Conservation (phyloP, 2,329 filamentous ascomycete genomes). For the Fonsecaea monophora region DNA sequence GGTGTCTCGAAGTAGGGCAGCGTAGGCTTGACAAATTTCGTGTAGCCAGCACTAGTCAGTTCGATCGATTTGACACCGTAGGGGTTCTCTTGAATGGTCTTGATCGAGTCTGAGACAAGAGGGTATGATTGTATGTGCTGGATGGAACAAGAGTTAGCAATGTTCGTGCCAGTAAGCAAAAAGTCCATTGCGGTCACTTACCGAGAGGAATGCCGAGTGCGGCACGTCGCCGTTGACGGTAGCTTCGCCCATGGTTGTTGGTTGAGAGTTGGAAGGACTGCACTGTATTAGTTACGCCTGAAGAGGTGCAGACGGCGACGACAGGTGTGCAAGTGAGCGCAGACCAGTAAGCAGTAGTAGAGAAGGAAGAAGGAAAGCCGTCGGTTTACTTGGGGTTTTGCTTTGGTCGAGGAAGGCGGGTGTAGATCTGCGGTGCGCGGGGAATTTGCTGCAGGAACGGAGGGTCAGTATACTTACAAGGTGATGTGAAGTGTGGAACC, state of each 20-base stretch:
- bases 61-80: constrained; percentile 83
- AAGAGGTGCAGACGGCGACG: not conserved
- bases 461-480: constrained; percentile 2
- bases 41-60: constrained; percentile 75
- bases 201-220: constrained; percentile 49
- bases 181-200: constrained; percentile 33
- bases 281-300: not conserved
- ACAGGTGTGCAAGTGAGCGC: not conserved
- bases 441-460: constrained; percentile 2
- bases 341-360: not conserved
- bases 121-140: constrained; percentile 88
- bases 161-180: not conserved
- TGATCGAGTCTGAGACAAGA: constrained; percentile 77
- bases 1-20: constrained; percentile 79
- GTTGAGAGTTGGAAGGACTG: not conserved
- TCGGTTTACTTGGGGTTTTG: not conserved
- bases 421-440: constrained; percentile 1
- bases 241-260: constrained; percentile 49
- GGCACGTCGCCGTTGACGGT: constrained; percentile 57
- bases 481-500: not conserved
- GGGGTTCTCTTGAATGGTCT: constrained; percentile 79
- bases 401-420: not conserved
- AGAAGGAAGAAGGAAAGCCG: not conserved
- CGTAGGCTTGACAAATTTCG: constrained; percentile 76
- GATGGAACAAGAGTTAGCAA: constrained; percentile 20